These are phyloP conservation scores for Kwoniella botswanensis DNA, from an alignment of 768 basidiomycete species.

Conservation along the genomic window DNA sequence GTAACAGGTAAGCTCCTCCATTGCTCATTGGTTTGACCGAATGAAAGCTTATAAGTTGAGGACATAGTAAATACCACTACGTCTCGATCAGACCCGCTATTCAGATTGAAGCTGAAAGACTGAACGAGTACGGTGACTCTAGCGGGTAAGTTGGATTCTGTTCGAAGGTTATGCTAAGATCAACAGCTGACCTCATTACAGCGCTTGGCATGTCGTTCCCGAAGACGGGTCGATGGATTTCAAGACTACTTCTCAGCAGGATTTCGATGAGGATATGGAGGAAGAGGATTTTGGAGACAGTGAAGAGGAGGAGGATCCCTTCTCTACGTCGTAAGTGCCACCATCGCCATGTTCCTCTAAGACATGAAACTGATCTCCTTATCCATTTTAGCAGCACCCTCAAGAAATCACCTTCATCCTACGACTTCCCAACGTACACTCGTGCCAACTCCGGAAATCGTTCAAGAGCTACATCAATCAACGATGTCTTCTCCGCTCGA, in stretches of 20 bases:
- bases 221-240: conserved; percentile 78
- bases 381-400: conserved; percentile 63
- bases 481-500: conserved; percentile 8
- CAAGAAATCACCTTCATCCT: conserved; percentile 69
- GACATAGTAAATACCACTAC: conserved; percentile 93
- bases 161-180: conserved; percentile 43
- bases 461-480: conserved; percentile 19
- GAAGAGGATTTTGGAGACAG: conserved; percentile 84
- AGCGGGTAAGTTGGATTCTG: conserved; percentile 52
- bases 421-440: conserved; percentile 10
- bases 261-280: conserved; percentile 67
- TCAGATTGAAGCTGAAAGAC: conserved; percentile 44
- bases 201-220: conserved; percentile 55
- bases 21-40: no score
- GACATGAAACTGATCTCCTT: conserved; percentile 63
- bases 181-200: conserved; percentile 40
- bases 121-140: conserved; percentile 54
- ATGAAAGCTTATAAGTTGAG: no score
- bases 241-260: conserved; percentile 59
- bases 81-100: conserved; percentile 39
- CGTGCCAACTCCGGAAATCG: conserved; percentile 8
- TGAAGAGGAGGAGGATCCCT: conserved; percentile 70
- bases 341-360: conserved; percentile 65
- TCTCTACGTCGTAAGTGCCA: conserved; percentile 76
- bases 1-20: conserved; percentile 66